Conservation (phyloP, 768 basidiomycete species). For the Phylloporus rhodoxanthus region DNA sequence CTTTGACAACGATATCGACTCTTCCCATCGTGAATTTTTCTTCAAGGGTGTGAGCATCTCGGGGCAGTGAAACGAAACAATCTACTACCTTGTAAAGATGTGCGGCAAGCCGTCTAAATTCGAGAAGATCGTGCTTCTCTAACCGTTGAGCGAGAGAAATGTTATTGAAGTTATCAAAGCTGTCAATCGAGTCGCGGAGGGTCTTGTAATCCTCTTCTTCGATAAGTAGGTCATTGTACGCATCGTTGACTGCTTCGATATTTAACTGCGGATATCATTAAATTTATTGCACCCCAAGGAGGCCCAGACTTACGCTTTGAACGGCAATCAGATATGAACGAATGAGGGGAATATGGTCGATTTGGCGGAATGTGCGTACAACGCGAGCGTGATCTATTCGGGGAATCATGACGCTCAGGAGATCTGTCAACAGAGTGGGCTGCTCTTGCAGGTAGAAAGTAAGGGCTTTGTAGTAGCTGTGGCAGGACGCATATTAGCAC, state of each 20-base stretch:
- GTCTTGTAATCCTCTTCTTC: slow-evolving; percentile 99
- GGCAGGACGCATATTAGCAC: slow-evolving; percentile 5
- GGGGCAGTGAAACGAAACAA: not conserved
- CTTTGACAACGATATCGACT: slow-evolving; percentile 91
- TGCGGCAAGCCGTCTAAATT: slow-evolving; percentile 92
- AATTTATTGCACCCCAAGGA: not conserved
- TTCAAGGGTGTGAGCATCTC: slow-evolving; percentile 23
- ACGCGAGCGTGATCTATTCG: slow-evolving; percentile 95
- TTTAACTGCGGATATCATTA: slow-evolving; percentile 62
- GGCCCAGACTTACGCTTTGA: slow-evolving; percentile 61
- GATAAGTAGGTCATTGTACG: slow-evolving; percentile 96
- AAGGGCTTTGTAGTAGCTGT: slow-evolving; percentile 89
- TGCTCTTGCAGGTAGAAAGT: slow-evolving; percentile 94
- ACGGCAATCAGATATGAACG: slow-evolving; percentile 96
- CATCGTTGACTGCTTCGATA: slow-evolving; percentile 95
- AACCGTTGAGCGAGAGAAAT: slow-evolving; percentile 78
- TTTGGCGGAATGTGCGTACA: slow-evolving; percentile 91
- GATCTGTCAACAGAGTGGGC: slow-evolving; percentile 87
- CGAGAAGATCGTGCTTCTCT: slow-evolving; percentile 86
- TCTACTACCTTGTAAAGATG: slow-evolving; percentile 86
- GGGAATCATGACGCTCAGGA: slow-evolving; percentile 86
- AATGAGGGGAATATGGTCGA: slow-evolving; percentile 93
- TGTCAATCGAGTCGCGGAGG: slow-evolving; percentile 94
- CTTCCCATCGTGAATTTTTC: slow-evolving; percentile 97
- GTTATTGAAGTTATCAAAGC: slow-evolving; percentile 97